Conservation (phyloP, 805 yeast genomes). For the Candida quercuum region DNA sequence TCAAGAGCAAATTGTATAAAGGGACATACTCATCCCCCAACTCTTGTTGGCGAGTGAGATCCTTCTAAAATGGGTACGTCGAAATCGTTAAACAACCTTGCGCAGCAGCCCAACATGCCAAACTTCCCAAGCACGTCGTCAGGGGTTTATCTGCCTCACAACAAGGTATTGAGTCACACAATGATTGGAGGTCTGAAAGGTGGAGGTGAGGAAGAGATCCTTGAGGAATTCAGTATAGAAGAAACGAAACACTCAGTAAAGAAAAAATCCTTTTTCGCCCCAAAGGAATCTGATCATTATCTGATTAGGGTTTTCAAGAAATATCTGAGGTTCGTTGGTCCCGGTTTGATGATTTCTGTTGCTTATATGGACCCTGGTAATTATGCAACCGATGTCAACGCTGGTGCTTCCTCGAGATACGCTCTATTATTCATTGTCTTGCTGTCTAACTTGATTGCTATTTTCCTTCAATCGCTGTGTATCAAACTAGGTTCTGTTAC, state of each 20-base stretch:
- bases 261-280: slow-evolving; percentile 7
- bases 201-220: neutral
- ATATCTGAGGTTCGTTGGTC: slow-evolving; percentile 71
- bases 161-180: slow-evolving; percentile 12
- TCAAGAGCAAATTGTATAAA: no score
- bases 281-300: slow-evolving; percentile 14
- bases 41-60: no score
- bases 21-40: no score
- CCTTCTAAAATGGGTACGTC: neutral
- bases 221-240: neutral
- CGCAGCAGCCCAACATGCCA: neutral
- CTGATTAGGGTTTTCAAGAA: slow-evolving; percentile 34
- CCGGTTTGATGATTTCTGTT: slow-evolving; percentile 83
- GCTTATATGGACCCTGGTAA: slow-evolving; percentile 96
- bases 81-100: neutral
- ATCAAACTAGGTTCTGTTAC: slow-evolving; percentile 86
- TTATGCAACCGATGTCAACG: slow-evolving; percentile 82
- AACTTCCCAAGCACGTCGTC: neutral
- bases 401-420: slow-evolving; percentile 78
- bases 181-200: slow-evolving; percentile 16
- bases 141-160: slow-evolving; percentile 8
- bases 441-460: slow-evolving; percentile 79
- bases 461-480: slow-evolving; percentile 75
- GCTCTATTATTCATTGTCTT: slow-evolving; percentile 67
- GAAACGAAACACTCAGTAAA: neutral